Conservation (phyloP, 352 stramenopile genomes). For the Pythium guiyangense region DNA sequence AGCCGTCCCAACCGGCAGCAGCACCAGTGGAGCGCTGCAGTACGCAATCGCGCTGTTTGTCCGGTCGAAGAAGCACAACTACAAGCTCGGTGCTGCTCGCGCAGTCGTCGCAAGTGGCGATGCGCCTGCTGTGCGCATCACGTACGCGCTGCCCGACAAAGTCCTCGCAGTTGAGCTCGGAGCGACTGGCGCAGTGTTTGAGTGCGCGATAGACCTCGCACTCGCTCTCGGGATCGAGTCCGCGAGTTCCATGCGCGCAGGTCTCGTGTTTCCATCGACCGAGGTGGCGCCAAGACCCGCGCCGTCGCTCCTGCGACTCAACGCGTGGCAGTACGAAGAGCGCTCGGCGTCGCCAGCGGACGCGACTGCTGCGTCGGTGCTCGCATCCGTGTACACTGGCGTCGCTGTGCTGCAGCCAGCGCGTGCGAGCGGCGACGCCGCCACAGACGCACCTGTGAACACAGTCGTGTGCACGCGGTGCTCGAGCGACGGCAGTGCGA, state of each 20-base stretch:
- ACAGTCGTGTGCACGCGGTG: constrained; percentile 53
- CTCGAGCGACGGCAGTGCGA: constrained; percentile 76
- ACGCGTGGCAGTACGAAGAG: constrained; percentile 30
- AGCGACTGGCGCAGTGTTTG: constrained; percentile 33
- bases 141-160: constrained; percentile 37
- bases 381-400: constrained; percentile 37
- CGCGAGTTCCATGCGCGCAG: constrained; percentile 26
- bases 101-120: constrained; percentile 18
- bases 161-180: constrained; percentile 39
- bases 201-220: constrained; percentile 51
- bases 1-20: neutral
- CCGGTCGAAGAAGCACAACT: constrained; percentile 30
- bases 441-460: constrained; percentile 8
- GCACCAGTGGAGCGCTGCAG: constrained; percentile 2
- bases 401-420: constrained; percentile 17
- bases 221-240: constrained; percentile 34
- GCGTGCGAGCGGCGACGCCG: constrained; percentile 9
- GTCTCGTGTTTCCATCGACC: constrained; percentile 39
- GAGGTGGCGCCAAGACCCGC: neutral
- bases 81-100: constrained; percentile 29
- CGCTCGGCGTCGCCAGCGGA: neutral
- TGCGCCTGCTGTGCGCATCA: constrained; percentile 21
- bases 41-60: constrained; percentile 44
- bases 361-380: constrained; percentile 15
- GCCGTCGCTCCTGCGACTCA: constrained; percentile 11